Base-by-base conservation (phyloP, 23 red algal genomes). In the Gracilaria gracilis region DNA sequence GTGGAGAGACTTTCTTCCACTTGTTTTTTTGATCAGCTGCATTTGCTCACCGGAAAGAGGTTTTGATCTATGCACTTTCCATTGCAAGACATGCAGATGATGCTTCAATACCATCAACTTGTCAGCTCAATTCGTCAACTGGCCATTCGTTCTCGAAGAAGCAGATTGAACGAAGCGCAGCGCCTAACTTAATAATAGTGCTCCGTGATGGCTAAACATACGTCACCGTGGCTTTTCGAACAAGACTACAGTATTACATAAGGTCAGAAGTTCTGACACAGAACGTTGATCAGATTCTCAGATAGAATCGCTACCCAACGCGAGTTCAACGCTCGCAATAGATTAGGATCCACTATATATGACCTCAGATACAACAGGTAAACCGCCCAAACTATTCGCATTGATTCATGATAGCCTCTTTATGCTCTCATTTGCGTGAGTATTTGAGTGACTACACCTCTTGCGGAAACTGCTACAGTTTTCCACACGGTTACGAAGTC, bases 361-460 rank as follows among this genome's bases (percentile, higher is more conserved):
- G 35, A 71, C 12, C 28, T 15, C 16, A 59, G n/a, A 59, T 59
- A 46, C 58, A 9, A 64, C 4, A 27, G 58, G 58, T 64, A 64
- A 64, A 64, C 58, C 27, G 23, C 58, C 58, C 15, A n/a, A 64
- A 64, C 15, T 64, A 64, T 64, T 64, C 58, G 23, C 58, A 4
- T 17, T 64, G 58, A 64, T 29, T 64, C 4, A 64, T 29, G 27
- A 6, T 64, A 64, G 58, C 58, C 58, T 27, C 16, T 65, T 46
- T 25, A 75, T 44, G 69, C 69, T 81, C 49, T 39, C 77, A 61
- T 58, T 81, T 59, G 55, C 53, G 49, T 57, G 37, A 89, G 50
- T 32, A 95, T 47, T 24, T 95, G 81, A 57, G 81, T 69, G 8
- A 95, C n/a, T 29, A 95, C 83, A n/a, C 92, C 92, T 66, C 31